Evolutionary conservation across 352 stramenopile genomes (phyloP).

Genomic region (Phytophthora quininea): DNA sequence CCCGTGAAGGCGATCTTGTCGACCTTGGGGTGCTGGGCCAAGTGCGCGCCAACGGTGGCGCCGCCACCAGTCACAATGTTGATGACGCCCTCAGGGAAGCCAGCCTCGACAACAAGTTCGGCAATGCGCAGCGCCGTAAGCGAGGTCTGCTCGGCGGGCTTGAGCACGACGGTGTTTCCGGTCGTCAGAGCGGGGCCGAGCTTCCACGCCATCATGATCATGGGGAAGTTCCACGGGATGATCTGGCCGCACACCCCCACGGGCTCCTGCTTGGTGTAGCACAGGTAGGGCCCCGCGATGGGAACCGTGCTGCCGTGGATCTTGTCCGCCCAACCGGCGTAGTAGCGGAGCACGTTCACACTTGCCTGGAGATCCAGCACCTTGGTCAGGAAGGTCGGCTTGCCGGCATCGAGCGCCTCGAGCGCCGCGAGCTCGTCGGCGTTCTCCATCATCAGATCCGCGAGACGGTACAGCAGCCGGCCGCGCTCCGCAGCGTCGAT

Average conservation of each 20-base stretch:
- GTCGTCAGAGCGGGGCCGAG: slow-evolving; percentile 86
- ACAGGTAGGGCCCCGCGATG: slow-evolving; percentile 53
- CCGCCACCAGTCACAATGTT: slow-evolving; percentile 78
- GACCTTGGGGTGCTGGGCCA: slow-evolving; percentile 58
- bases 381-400: slow-evolving; percentile 87
- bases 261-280: slow-evolving; percentile 78
- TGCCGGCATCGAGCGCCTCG: slow-evolving; percentile 95
- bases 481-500: slow-evolving; percentile 49
- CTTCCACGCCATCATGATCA: slow-evolving; percentile 96
- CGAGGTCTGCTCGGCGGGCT: slow-evolving; percentile 95
- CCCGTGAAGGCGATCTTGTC: slow-evolving; percentile 88
- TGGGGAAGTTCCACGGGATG: slow-evolving; percentile 97
- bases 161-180: slow-evolving; percentile 94
- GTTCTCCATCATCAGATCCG: slow-evolving; percentile 58
- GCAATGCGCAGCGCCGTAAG: slow-evolving; percentile 91
- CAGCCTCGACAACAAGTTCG: slow-evolving; percentile 78
- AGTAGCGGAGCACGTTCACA: slow-evolving; percentile 91
- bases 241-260: slow-evolving; percentile 93
- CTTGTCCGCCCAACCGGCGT: slow-evolving; percentile 90
- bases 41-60: slow-evolving; percentile 41
- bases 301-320: slow-evolving; percentile 79
- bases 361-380: slow-evolving; percentile 86
- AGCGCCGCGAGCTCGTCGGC: slow-evolving; percentile 69
- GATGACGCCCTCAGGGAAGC: slow-evolving; percentile 77
- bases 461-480: slow-evolving; percentile 46